A percentile compares a stretch with the other conserved stretches of the same genome.
phyloP scores from a whole-genome alignment of 2,329 filamentous ascomycete species.

The Fusarium transvaalense region DNA sequence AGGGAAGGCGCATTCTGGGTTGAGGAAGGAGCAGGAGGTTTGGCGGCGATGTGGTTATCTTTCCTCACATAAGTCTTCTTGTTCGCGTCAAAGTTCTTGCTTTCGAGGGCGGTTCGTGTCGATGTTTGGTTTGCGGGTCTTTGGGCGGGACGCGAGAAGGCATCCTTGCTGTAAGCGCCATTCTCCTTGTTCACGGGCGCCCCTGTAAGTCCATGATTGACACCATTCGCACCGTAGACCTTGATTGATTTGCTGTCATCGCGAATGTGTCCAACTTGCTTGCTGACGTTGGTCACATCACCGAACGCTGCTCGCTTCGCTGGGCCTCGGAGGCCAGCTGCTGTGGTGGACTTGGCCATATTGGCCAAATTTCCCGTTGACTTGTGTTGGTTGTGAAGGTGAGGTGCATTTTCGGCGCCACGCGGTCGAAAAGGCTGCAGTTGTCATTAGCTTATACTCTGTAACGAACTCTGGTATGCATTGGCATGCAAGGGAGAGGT shows the following conservation, averaged over 20 bases:
- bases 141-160: constrained; percentile 56
- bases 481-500: constrained; percentile 37
- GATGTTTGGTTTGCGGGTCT: constrained; percentile 41
- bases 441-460: constrained; percentile 33
- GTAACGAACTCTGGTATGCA: constrained; percentile 12
- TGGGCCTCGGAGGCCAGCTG: constrained; percentile 55
- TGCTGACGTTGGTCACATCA: constrained; percentile 80
- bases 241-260: constrained; percentile 56
- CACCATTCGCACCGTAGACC: constrained; percentile 41
- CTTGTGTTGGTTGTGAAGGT: constrained; percentile 84
- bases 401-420: constrained; percentile 63
- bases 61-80: constrained; percentile 46
- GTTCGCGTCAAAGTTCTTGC: constrained; percentile 43
- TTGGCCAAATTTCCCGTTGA: constrained; percentile 72
- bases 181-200: constrained; percentile 62
- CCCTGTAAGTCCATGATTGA: constrained; percentile 41
- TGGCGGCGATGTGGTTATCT: constrained; percentile 35
- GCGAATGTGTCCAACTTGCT: constrained; percentile 50
- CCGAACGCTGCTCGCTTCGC: constrained; percentile 84
- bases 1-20: constrained; percentile 45
- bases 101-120: constrained; percentile 44
- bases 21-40: constrained; percentile 31
- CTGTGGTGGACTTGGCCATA: constrained; percentile 48
- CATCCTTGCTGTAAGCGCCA: constrained; percentile 51
- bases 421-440: constrained; percentile 57